phyloP scores from a whole-genome alignment of 108 stramenopile species.

The Aurantiochytrium sp. region DNA sequence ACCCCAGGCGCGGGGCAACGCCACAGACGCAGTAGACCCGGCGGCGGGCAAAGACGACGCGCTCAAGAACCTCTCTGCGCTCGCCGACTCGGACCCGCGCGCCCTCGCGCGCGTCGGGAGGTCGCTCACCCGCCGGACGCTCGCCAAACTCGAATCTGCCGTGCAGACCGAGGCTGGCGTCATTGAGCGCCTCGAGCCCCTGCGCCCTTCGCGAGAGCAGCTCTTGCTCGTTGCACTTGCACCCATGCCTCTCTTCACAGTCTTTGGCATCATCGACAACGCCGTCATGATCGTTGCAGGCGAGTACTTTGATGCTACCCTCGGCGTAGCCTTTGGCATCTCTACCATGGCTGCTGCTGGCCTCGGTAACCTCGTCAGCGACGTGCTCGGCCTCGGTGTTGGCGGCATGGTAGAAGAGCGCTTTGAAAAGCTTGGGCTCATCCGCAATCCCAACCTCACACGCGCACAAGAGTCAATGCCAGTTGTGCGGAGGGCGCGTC shows the following conservation, averaged over 20 bases:
- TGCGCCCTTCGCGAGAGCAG: background rate
- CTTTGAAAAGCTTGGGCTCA: conserved; percentile 52
- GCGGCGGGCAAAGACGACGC: background rate
- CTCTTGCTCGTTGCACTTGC: background rate
- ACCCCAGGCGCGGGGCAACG: too few species aligned
- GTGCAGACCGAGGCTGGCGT: background rate
- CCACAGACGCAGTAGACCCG: too few species aligned
- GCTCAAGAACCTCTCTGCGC: background rate
- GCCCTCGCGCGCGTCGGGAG: background rate
- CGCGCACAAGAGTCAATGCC: conserved; percentile 66
- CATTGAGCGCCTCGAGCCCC: background rate
- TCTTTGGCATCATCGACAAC: conserved; percentile 15
- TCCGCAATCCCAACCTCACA: conserved; percentile 59
- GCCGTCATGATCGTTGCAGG: conserved; percentile 84
- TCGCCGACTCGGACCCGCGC: background rate
- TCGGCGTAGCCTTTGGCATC: conserved; percentile 81
- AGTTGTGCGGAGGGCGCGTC: conserved; percentile 57
- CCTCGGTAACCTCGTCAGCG: conserved; percentile 72
- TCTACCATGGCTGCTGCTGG: conserved; percentile 92
- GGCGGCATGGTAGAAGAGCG: conserved; percentile 56
- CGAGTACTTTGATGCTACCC: conserved; percentile 77
- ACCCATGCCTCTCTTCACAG: background rate
- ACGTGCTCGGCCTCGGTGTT: conserved; percentile 70
- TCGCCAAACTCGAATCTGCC: background rate
- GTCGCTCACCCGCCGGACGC: background rate